Conservation (phyloP, 140 eudicot species). For the Anethum foeniculum region DNA sequence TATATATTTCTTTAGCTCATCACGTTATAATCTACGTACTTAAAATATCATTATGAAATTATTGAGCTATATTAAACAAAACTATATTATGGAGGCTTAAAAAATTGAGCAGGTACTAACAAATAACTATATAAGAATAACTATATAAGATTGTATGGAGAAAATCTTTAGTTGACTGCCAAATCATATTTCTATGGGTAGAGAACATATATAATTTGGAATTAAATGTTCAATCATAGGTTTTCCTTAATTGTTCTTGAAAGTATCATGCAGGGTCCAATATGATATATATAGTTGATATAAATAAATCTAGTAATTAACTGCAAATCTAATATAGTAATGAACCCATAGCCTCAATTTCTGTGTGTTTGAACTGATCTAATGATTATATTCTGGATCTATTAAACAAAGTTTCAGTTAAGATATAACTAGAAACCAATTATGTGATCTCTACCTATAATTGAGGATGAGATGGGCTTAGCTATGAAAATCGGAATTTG, state of each 20-base stretch:
- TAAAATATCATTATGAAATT: not conserved
- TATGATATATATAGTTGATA: not conserved
- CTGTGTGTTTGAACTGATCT: not conserved
- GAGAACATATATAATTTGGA: not conserved
- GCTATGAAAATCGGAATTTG: not conserved
- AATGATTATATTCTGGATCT: not conserved
- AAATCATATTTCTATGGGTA: not conserved
- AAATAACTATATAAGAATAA: no score
- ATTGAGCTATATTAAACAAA: not conserved
- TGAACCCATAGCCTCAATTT: not conserved
- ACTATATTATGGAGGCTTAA: not conserved
- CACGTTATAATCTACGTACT: not conserved
- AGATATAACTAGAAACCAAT: not conserved
- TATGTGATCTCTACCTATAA: not conserved
- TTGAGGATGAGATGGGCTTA: not conserved
- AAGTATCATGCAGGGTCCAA: not conserved
- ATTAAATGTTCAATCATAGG: not conserved
- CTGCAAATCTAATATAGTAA: not conserved
- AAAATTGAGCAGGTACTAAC: not conserved
- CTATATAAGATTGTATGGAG: not conserved
- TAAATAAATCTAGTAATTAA: not conserved
- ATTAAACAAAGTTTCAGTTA: not conserved
- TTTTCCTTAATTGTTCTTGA: not conserved
- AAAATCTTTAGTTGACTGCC: not conserved
- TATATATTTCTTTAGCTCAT: not conserved